Percentiles rank a stretch among this genome's conserved stretches.
phyloP scores from a whole-genome alignment of 495 filamentous ascomycete species.

The Tetracladium setigerum region DNA sequence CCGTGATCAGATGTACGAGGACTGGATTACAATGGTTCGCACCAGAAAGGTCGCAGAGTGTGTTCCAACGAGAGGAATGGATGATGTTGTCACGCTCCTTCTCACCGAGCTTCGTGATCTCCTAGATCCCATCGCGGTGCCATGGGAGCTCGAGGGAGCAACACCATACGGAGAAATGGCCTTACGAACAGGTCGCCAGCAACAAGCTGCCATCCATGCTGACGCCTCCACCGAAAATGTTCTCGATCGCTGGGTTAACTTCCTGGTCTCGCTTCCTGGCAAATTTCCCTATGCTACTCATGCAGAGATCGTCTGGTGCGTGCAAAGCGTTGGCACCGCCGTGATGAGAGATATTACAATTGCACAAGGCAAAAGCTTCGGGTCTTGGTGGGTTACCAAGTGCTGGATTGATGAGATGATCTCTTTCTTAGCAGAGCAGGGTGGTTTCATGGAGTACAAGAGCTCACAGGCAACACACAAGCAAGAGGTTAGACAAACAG shows the following conservation, averaged over 20 bases:
- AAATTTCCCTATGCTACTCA: slow-evolving; percentile 66
- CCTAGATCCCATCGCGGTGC: slow-evolving; percentile 52
- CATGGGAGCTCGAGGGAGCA: slow-evolving; percentile 45
- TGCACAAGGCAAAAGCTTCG: slow-evolving; percentile 75
- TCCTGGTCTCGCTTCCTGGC: slow-evolving; percentile 64
- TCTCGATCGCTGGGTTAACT: slow-evolving; percentile 77
- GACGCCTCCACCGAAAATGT: slow-evolving; percentile 51
- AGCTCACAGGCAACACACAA: slow-evolving; percentile 7
- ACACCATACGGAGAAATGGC: slow-evolving; percentile 46
- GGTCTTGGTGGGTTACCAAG: slow-evolving; percentile 97
- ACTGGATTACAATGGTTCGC: slow-evolving; percentile 78
- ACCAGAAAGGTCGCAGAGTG: slow-evolving; percentile 58
- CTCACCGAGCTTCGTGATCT: slow-evolving; percentile 66
- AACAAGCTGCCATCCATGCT: slow-evolving; percentile 20
- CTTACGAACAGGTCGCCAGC: slow-evolving; percentile 31
- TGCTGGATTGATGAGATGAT: slow-evolving; percentile 97
- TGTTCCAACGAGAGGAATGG: slow-evolving; percentile 53
- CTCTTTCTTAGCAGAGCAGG: slow-evolving; percentile 82
- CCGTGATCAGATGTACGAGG: slow-evolving; percentile 85
- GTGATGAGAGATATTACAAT: slow-evolving; percentile 77
- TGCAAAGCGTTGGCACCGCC: slow-evolving; percentile 59
- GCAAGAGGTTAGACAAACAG: slow-evolving; percentile 6
- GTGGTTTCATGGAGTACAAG: slow-evolving; percentile 73
- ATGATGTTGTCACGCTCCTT: slow-evolving; percentile 61
- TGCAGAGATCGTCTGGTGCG: slow-evolving; percentile 59